Conservation (phyloP, 345 rosid genomes). For the Moringa oleifera region DNA sequence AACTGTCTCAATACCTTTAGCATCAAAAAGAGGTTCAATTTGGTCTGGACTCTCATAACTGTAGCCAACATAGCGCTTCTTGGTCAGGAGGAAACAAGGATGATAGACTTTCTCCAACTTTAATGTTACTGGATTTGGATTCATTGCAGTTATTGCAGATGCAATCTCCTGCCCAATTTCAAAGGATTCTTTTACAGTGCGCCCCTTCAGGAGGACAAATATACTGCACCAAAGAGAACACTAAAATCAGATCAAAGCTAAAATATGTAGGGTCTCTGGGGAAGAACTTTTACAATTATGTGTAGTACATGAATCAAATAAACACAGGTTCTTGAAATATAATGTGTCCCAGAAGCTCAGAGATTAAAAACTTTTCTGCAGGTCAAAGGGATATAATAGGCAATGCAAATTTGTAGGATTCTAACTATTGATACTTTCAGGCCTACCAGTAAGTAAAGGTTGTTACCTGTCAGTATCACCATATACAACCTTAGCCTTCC, state of each 20-base stretch:
- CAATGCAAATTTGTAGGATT: neutral
- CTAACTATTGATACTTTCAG: neutral
- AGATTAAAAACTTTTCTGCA: constrained; percentile 1
- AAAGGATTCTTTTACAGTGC: constrained; percentile 62
- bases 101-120: constrained; percentile 98
- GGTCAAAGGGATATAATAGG: neutral
- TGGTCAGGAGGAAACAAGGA: constrained; percentile 89
- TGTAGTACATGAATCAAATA: too few relatives aligned
- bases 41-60: constrained; percentile 84
- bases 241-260: neutral
- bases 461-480: constrained; percentile 96
- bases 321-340: too few relatives aligned
- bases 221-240: constrained; percentile 46
- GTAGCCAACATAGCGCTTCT: constrained; percentile 95
- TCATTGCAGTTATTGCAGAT: constrained; percentile 76
- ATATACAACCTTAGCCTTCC: constrained; percentile 87
- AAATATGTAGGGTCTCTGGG: too few relatives aligned
- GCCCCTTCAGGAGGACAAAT: constrained; percentile 90
- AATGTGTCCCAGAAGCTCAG: neutral
- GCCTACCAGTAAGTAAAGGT: constrained; percentile 8
- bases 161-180: constrained; percentile 80
- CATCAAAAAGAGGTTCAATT: constrained; percentile 73
- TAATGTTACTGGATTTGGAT: constrained; percentile 85
- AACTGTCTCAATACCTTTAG: constrained; percentile 97
- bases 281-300: too few relatives aligned